Evolutionary conservation across 768 basidiomycete species (phyloP).

Genomic region (Suillus alpinus): DNA sequence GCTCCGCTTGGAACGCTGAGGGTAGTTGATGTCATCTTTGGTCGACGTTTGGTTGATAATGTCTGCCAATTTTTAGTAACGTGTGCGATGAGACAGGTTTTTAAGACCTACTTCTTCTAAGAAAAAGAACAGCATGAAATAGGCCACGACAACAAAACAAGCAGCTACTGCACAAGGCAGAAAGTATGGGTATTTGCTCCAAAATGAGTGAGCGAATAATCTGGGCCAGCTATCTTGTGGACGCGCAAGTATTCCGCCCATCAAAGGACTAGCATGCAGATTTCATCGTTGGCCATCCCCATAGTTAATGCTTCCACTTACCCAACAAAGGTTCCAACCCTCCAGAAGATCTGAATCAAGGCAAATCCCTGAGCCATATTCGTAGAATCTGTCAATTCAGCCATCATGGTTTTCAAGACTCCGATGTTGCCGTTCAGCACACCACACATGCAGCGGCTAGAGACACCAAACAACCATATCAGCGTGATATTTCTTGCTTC

Average conservation of each 20-base stretch:
- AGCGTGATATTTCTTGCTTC: not conserved
- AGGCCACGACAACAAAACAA: constrained; percentile 10
- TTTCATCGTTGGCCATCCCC: not conserved
- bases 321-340: constrained; percentile 33
- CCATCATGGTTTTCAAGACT: constrained; percentile 72
- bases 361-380: constrained; percentile 36
- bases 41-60: not conserved
- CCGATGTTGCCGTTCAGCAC: constrained; percentile 40
- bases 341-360: constrained; percentile 27
- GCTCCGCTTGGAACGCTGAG: no score
- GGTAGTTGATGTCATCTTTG: not conserved
- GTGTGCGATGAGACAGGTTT: not conserved
- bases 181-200: constrained; percentile 36
- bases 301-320: constrained; percentile 13
- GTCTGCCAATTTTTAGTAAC: not conserved
- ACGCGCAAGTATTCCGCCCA: constrained; percentile 54
- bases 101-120: constrained; percentile 29
- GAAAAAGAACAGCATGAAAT: constrained; percentile 19
- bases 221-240: constrained; percentile 55
- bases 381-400: constrained; percentile 49
- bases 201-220: constrained; percentile 41
- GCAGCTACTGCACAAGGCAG: constrained; percentile 31
- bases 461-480: not conserved
- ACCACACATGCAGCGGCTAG: constrained; percentile 35
- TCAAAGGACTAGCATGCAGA: constrained; percentile 35